Evolutionary conservation across 1,139 yeast species (phyloP), one percentile per base, ranked within the genome.

Genomic region (Kurtzmaniella quercitrusa): DNA sequence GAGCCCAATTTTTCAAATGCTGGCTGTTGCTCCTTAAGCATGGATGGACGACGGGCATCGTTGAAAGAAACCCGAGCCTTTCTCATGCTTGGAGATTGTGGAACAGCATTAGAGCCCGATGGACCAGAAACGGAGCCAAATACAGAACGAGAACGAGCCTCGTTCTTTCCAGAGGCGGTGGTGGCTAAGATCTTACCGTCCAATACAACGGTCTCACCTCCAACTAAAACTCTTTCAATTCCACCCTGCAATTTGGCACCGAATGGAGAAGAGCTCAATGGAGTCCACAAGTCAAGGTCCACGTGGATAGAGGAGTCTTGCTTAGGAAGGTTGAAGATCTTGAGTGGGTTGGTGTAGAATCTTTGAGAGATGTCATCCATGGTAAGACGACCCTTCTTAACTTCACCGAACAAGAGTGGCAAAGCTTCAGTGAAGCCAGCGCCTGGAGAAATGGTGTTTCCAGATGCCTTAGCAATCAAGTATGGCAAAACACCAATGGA

Each of bases 401-500:
- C 94, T 44, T 96, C 97, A 44, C 85, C 70, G 57, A 90, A 74
- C 55, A 93, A 75, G 60, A 91, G 74, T 55, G 96, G 96, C 52
- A 91, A 68, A 39, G 90, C 82, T 62, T 89, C 96, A 47, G 80
- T 70, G 56, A 86, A 73, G 52, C 96, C 96, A 51, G 82, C 69
- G 49, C 93, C 96, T 43, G 93, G 79, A 47, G 72, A 70, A 48
- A 80, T 73, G 44, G 75, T 69, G 56, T 80, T 66, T 44, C 85
- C 84, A 50, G 79, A 68, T 49, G 82, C 81, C 57, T 76, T 69
- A 40, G 95, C 90, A 49, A 90, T 69, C 51, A 79, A 72, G 47
- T 83, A 78, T 55, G 97, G 96, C 54, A 87, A 65, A 42, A 77
- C 75, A 53, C 98, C 98, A 55, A 91, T 74, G 34, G 96, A 82